phyloP scores from a whole-genome alignment of 768 basidiomycete genomes.

The Agrocybe pediades region DNA sequence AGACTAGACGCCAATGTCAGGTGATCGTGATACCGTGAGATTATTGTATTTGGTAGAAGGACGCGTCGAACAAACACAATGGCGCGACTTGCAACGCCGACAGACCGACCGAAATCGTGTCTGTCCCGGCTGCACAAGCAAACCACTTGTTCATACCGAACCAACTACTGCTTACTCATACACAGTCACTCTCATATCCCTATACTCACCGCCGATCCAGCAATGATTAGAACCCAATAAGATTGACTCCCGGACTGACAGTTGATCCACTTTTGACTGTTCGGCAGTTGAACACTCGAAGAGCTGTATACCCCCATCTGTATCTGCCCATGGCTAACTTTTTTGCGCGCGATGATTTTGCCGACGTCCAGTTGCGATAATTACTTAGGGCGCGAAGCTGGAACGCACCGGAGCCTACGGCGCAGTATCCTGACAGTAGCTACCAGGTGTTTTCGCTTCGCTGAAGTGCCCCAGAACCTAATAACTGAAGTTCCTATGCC shows the following conservation, averaged over 20 bases:
- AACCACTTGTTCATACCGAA: not conserved
- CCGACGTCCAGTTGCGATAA: constrained; percentile 4
- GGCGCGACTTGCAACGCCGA: not conserved
- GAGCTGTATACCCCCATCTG: constrained; percentile 5
- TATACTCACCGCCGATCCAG: constrained; percentile 3
- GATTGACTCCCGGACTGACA: constrained; percentile 5
- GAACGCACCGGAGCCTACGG: too few relatives aligned
- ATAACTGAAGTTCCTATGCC: not conserved
- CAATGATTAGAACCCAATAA: not conserved
- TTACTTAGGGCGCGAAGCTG: not conserved
- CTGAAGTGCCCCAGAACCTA: not conserved
- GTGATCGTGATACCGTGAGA: constrained; percentile 18
- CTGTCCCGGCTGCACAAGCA: not conserved
- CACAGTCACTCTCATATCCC: not conserved
- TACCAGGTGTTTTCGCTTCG: constrained; percentile 4
- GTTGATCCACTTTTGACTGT: constrained; percentile 10
- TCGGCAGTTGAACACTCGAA: constrained; percentile 7
- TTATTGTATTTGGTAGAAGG: constrained; percentile 6
- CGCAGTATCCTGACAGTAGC: not conserved
- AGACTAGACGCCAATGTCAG: constrained; percentile 11
- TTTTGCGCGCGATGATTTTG: not conserved
- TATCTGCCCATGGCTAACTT: not conserved
- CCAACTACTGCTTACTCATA: not conserved
- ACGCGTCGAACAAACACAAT: constrained; percentile 9
- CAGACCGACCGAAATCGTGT: not conserved